These are phyloP conservation scores for Paecilomyces sp. DNA, from an alignment of 2,329 filamentous ascomycete species.

Conservation along the genomic window DNA sequence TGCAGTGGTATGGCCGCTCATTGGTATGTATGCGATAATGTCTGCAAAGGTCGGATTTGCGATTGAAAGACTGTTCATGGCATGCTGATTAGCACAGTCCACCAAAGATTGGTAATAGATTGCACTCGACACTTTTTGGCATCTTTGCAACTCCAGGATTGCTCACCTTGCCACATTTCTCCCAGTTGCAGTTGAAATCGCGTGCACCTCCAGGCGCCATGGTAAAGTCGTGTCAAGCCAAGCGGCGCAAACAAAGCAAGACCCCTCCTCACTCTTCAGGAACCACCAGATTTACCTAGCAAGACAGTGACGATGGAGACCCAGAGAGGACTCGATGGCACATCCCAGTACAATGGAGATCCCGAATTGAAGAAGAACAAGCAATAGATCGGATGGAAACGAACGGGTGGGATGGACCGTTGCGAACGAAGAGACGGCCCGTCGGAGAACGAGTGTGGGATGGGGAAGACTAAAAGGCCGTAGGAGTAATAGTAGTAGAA, in stretches of 20 bases:
- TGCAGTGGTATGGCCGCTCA: constrained; percentile 41
- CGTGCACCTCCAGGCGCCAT: constrained; percentile 36
- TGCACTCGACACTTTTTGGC: not conserved
- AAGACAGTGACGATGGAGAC: not conserved
- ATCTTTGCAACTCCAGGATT: not conserved
- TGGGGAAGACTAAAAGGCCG: not conserved
- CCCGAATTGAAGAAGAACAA: not conserved
- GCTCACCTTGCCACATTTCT: constrained; percentile 36
- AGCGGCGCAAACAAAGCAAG: not conserved
- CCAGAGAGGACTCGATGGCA: not conserved
- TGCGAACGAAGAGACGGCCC: not conserved
- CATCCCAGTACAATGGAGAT: not conserved
- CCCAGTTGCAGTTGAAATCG: constrained; percentile 39
- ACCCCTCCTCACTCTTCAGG: not conserved
- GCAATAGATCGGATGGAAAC: constrained; percentile 1
- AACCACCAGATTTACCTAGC: not conserved
- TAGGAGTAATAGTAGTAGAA: not conserved
- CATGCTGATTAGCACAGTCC: constrained; percentile 1
- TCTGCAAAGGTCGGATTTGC: constrained; percentile 41
- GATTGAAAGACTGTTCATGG: constrained; percentile 37
- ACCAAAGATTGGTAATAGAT: not conserved
- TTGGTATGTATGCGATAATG: constrained; percentile 44
- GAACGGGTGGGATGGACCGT: constrained; percentile 1
- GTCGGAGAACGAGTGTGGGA: not conserved
- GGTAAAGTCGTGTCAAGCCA: constrained; percentile 9